Conservation (phyloP, 2,329 filamentous ascomycete genomes). For the Rutstroemia sydowiana region DNA sequence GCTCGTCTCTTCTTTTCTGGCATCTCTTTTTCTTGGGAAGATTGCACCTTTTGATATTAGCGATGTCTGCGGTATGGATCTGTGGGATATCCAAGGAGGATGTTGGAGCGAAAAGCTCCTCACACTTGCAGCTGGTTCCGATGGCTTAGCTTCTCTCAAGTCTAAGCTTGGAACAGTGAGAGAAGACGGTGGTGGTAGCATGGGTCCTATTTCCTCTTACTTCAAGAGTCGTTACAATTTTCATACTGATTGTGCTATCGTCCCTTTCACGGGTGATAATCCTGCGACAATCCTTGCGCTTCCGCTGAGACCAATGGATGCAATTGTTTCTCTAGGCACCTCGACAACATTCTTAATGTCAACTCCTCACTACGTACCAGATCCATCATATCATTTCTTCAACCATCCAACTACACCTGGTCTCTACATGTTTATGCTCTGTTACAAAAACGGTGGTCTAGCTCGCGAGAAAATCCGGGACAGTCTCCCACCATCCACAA, state of each 20-base stretch:
- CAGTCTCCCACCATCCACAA: slow-evolving; percentile 51
- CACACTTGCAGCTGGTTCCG: slow-evolving; percentile 56
- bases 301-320: slow-evolving; percentile 78
- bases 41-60: slow-evolving; percentile 88
- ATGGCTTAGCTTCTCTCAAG: slow-evolving; percentile 57
- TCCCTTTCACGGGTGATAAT: slow-evolving; percentile 92
- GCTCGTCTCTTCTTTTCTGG: slow-evolving; percentile 90
- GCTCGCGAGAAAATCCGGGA: slow-evolving; percentile 88
- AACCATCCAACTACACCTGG: slow-evolving; percentile 88
- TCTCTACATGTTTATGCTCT: slow-evolving; percentile 99
- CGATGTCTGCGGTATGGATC: slow-evolving; percentile 93
- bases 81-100: slow-evolving; percentile 79
- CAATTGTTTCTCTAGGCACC: slow-evolving; percentile 90
- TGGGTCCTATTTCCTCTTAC: slow-evolving; percentile 71
- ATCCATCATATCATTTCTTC: slow-evolving; percentile 94
- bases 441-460: slow-evolving; percentile 96
- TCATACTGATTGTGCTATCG: slow-evolving; percentile 63
- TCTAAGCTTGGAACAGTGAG: slow-evolving; percentile 74
- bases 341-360: slow-evolving; percentile 98
- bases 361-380: slow-evolving; percentile 82
- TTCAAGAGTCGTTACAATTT: slow-evolving; percentile 77
- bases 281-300: slow-evolving; percentile 89
- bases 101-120: slow-evolving; percentile 70
- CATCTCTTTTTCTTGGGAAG: slow-evolving; percentile 77
- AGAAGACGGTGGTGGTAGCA: slow-evolving; percentile 69